Evolutionary conservation across 768 basidiomycete species (phyloP), one percentile per base, ranked within the genome.

Genomic region (Tylopilus rubrobrunneus): DNA sequence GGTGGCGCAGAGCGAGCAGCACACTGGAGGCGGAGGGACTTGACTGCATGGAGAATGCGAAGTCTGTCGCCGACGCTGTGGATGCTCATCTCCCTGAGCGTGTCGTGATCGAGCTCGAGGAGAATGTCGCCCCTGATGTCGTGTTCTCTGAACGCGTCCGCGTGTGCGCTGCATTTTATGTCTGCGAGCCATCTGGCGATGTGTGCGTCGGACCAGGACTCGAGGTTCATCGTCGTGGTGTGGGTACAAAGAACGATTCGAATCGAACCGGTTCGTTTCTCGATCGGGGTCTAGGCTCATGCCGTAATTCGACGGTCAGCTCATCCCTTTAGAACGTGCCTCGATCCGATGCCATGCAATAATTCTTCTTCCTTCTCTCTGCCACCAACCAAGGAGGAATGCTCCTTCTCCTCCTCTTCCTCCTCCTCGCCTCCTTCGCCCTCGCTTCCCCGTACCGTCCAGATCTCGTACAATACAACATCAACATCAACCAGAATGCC

Each of bases 101-200:
- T 87, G 7, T 75, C 70, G 69, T 94, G 90, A 65, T 98, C 96
- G 43, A 98, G 74, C 58, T 99, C 97, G 47, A 98, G 78, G 17
- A 99, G 73, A 21, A 99, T 85, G 65, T 92, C 88, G 6, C 96
- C 94, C 48, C 92, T 75, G 62, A 99, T 96, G 66, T 99, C 96
- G 73, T 96, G 89, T 5, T 79, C 77, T 45, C 77, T 81, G 74
- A 99, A 99, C 0, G 78, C 75, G 8, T 76, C 70, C 10, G 85
- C 82, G 64, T 86, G 87, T 37, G 77, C 76, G 0, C 73, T 79
- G 62, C 92, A 93, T 63, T 83, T 88, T 62, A 89, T 84, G 17
- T 91, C 83, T 0, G 77, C 62, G 33, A 99, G 78, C 89, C 95
- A 99, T 45, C 76, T 75, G 2, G 85, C 78, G 52, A 91, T 85